phyloP scores from a whole-genome alignment of 108 stramenopile genomes.

The Cyclotella choctawhatcheeana region DNA sequence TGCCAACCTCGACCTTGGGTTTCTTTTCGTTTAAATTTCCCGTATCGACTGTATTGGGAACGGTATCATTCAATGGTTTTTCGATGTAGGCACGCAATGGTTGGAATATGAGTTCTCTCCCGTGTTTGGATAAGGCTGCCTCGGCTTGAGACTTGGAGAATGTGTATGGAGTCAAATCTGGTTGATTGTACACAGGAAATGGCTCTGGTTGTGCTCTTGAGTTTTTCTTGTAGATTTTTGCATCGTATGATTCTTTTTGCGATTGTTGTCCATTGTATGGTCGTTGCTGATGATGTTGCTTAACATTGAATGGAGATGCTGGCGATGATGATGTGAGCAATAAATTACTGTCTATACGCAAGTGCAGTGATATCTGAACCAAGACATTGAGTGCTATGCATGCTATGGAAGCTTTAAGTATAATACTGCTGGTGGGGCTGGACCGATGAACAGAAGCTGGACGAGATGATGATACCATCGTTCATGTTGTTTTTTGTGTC shows the following conservation, averaged over 20 bases:
- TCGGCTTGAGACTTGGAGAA: constrained; percentile 36
- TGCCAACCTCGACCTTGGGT: constrained; percentile 46
- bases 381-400: constrained; percentile 28
- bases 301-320: not conserved
- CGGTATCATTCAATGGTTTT: constrained; percentile 57
- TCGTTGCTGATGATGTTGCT: too few species aligned
- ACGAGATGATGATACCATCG: too few species aligned
- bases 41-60: constrained; percentile 51
- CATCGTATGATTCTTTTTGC: too few species aligned
- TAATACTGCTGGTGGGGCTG: too few species aligned
- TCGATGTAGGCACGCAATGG: constrained; percentile 67
- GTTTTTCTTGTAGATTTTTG: not conserved
- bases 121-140: constrained; percentile 25
- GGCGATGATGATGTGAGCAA: not conserved
- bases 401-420: not conserved
- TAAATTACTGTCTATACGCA: constrained; percentile 5
- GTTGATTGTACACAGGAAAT: not conserved
- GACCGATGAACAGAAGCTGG: too few species aligned
- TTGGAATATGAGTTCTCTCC: constrained; percentile 37
- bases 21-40: constrained; percentile 50
- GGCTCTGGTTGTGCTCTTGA: not conserved
- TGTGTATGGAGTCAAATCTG: constrained; percentile 1
- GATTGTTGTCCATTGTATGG: too few species aligned
- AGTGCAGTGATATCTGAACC: constrained; percentile 14
- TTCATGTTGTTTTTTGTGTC: too few species aligned